Conservation (phyloP, 1,139 yeast species). For the Kluyveromyces sp. region DNA sequence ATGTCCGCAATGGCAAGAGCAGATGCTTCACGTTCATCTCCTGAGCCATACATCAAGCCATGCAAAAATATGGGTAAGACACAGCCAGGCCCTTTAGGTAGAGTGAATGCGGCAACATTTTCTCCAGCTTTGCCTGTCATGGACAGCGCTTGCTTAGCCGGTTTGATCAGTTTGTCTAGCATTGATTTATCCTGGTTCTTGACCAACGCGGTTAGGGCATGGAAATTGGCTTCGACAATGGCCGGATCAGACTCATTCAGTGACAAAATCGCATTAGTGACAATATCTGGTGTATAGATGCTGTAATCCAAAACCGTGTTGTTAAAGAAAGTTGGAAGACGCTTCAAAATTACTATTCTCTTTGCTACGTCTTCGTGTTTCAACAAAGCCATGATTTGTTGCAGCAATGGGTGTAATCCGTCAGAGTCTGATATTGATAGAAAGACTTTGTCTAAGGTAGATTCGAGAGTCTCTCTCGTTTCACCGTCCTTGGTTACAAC, state of each 20-base stretch:
- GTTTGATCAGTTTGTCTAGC: constrained; percentile 68
- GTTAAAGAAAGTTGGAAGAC: constrained; percentile 66
- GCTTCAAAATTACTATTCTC: constrained; percentile 60
- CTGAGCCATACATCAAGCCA: constrained; percentile 89
- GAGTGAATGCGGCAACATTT: constrained; percentile 66
- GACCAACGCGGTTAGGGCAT: constrained; percentile 57
- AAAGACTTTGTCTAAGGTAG: constrained; percentile 60
- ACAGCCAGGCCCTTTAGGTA: constrained; percentile 83
- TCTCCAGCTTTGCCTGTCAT: constrained; percentile 53
- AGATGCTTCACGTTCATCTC: constrained; percentile 75
- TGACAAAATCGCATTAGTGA: constrained; percentile 60
- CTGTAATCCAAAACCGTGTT: constrained; percentile 64
- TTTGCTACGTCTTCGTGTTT: constrained; percentile 67
- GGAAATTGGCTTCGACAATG: constrained; percentile 65
- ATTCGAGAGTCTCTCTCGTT: constrained; percentile 38
- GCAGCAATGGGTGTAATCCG: constrained; percentile 80
- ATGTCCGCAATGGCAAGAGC: constrained; percentile 88
- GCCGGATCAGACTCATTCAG: constrained; percentile 63
- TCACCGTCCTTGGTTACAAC: constrained; percentile 35
- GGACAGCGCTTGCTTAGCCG: constrained; percentile 67
- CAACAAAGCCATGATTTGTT: constrained; percentile 67
- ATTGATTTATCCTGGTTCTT: constrained; percentile 68
- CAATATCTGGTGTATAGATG: constrained; percentile 68
- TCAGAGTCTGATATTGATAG: constrained; percentile 70
- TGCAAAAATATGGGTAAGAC: constrained; percentile 86